Evolutionary conservation across 352 stramenopile species (phyloP).

Genomic region (Peronospora destructor): DNA sequence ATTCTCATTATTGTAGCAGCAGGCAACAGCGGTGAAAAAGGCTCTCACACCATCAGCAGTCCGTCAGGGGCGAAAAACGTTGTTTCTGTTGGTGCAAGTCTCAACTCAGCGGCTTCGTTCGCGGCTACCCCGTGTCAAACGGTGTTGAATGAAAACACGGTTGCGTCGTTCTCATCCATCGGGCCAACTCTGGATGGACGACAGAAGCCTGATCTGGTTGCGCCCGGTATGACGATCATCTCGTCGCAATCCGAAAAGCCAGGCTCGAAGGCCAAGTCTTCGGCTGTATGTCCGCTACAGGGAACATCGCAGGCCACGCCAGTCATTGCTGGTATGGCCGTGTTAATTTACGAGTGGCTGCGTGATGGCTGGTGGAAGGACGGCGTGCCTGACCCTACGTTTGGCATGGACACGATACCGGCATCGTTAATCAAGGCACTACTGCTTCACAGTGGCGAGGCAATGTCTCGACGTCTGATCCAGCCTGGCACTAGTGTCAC

Average conservation of each 20-base stretch:
- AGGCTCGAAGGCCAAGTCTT: slow-evolving; percentile 38
- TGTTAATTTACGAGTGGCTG: slow-evolving; percentile 85
- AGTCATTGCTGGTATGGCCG: slow-evolving; percentile 65
- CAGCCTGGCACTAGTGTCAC: slow-evolving; percentile 36
- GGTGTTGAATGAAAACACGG: slow-evolving; percentile 54
- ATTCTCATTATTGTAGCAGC: slow-evolving; percentile 76
- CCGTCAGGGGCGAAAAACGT: slow-evolving; percentile 81
- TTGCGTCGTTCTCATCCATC: slow-evolving; percentile 64
- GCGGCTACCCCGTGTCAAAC: slow-evolving; percentile 38
- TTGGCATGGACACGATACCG: slow-evolving; percentile 49
- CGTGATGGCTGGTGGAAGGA: slow-evolving; percentile 75
- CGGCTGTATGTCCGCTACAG: slow-evolving; percentile 37
- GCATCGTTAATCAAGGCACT: slow-evolving; percentile 79
- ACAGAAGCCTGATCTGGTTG: slow-evolving; percentile 75
- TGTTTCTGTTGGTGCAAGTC: slow-evolving; percentile 68
- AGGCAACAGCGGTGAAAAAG: slow-evolving; percentile 74
- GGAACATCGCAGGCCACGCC: slow-evolving; percentile 85
- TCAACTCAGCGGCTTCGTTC: slow-evolving; percentile 50
- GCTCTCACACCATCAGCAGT: slow-evolving; percentile 47
- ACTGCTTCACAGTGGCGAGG: slow-evolving; percentile 69
- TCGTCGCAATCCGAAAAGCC: slow-evolving; percentile 53
- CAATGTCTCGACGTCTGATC: slow-evolving; percentile 46
- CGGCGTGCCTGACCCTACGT: slow-evolving; percentile 45
- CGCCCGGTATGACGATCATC: slow-evolving; percentile 61
- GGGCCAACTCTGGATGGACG: slow-evolving; percentile 63